phyloP scores from a whole-genome alignment of 2,329 filamentous ascomycete genomes.

The Falciphora oryzae region DNA sequence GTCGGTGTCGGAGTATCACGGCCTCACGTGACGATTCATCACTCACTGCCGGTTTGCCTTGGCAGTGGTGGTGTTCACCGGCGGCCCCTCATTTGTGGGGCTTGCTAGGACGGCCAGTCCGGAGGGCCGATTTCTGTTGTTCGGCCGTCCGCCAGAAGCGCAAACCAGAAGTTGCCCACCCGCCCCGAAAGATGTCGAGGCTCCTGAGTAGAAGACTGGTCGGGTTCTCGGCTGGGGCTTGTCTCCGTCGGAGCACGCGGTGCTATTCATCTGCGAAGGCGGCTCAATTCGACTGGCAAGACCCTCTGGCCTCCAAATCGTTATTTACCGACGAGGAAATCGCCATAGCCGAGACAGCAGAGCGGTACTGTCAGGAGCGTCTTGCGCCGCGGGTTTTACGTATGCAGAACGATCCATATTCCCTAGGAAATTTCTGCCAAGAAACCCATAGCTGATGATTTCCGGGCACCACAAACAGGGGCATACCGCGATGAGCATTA shows the following conservation, averaged over 20 bases:
- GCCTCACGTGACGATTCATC: no score
- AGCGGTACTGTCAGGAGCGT: slow-evolving; percentile 88
- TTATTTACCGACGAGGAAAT: slow-evolving; percentile 85
- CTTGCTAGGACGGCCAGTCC: no score
- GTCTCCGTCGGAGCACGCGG: neutral
- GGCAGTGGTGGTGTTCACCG: no score
- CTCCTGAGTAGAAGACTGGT: neutral
- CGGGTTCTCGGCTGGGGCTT: no score
- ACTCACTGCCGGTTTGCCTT: no score
- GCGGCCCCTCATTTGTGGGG: no score
- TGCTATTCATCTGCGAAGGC: slow-evolving; percentile 7
- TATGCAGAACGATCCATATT: slow-evolving; percentile 35
- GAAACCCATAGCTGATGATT: neutral
- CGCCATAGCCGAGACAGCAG: slow-evolving; percentile 83
- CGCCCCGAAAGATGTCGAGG: neutral
- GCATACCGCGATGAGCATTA: slow-evolving; percentile 71
- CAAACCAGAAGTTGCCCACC: no score
- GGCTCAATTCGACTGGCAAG: slow-evolving; percentile 75
- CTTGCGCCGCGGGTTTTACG: slow-evolving; percentile 80
- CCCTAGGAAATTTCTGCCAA: neutral
- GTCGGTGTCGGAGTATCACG: no score
- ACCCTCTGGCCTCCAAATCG: slow-evolving; percentile 70
- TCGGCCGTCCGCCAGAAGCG: no score
- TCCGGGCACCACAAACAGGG: slow-evolving; percentile 18
- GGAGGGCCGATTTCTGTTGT: no score